A percentile compares a stretch with the other conserved stretches of the same genome.
phyloP scores from a whole-genome alignment of 305 asterid species.

The Solanum hybrid region DNA sequence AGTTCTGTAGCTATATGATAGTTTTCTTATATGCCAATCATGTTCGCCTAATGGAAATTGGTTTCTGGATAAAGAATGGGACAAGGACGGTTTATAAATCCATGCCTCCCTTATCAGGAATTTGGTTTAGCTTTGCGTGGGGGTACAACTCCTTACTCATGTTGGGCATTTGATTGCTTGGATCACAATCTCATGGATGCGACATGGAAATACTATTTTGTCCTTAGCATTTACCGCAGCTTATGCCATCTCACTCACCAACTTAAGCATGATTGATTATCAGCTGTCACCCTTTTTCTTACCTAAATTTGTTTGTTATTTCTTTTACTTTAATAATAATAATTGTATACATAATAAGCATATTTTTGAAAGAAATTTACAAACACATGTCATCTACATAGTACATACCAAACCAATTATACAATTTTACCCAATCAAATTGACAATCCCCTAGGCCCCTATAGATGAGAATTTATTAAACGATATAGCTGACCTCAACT shows the following conservation, averaged over 20 bases:
- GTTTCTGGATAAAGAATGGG: not conserved
- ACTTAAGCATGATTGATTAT: not conserved
- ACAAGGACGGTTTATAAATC: not conserved
- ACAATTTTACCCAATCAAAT: not conserved
- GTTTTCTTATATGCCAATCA: not conserved
- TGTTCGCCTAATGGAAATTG: not conserved
- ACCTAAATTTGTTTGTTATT: not conserved
- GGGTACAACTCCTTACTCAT: not conserved
- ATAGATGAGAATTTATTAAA: not conserved
- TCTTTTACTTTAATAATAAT: not conserved
- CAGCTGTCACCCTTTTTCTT: not conserved
- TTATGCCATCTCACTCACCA: not conserved
- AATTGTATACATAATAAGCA: not conserved
- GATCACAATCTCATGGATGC: not conserved
- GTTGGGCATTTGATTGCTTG: not conserved
- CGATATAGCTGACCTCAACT: not conserved
- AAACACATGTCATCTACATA: not conserved
- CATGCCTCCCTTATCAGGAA: not conserved
- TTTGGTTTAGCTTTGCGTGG: not conserved
- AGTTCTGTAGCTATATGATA: not conserved
- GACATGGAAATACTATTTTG: not conserved
- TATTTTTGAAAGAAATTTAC: not conserved
- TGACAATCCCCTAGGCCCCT: not conserved
- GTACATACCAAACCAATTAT: not conserved
- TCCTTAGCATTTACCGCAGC: not conserved